These are phyloP conservation scores for Penicillium cinerascens DNA, from an alignment of 495 filamentous ascomycete genomes.

Conservation along the genomic window DNA sequence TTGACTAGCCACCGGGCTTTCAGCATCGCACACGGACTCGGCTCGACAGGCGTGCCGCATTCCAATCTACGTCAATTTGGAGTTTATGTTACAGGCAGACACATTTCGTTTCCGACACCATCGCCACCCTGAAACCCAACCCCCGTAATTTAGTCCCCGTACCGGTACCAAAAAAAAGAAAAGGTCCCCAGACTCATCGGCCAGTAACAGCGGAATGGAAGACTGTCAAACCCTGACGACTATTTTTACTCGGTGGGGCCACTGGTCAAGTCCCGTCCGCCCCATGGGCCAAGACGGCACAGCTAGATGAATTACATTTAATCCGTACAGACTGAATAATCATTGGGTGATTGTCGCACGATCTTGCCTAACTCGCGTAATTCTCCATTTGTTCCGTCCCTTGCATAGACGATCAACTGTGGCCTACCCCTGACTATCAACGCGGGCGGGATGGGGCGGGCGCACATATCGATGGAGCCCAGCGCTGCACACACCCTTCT, in stretches of 20 bases:
- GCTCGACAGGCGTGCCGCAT: neutral
- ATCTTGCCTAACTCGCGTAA: neutral
- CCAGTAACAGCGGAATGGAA: neutral
- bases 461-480: slow-evolving; percentile 1
- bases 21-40: neutral
- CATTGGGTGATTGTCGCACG: neutral
- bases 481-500: neutral
- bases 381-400: neutral
- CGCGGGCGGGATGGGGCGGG: neutral
- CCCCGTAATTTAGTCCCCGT: neutral
- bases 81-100: neutral
- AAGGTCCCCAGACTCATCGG: neutral
- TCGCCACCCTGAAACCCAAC: neutral
- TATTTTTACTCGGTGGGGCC: no score
- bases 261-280: no score
- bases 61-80: neutral
- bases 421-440: slow-evolving; percentile 6
- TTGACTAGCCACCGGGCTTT: neutral
- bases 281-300: no score
- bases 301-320: no score
- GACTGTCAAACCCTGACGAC: no score
- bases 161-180: neutral
- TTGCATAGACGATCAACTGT: neutral
- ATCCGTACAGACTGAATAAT: no score
- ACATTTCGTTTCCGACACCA: neutral